Conservation (phyloP, 495 filamentous ascomycete species). For the Xylaria palmicola region DNA sequence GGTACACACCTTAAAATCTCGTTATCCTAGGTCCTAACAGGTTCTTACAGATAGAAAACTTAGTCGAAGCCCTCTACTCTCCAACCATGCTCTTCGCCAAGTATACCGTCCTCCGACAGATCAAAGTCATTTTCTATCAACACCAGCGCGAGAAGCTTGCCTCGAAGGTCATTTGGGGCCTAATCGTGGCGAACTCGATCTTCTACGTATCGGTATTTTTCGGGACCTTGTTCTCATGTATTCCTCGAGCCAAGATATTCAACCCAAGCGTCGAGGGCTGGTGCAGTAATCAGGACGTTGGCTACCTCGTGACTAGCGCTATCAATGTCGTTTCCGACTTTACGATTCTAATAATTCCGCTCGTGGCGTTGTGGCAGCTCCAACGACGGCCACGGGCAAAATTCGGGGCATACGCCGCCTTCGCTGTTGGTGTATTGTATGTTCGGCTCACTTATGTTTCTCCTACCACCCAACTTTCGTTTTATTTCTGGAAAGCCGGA, state of each 20-base stretch:
- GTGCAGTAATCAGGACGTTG: conserved; percentile 49
- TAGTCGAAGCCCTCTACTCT: conserved; percentile 7
- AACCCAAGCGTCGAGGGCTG: conserved; percentile 24
- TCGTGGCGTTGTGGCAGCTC: conserved; percentile 34
- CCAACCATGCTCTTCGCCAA: conserved; percentile 16
- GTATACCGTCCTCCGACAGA: conserved; percentile 13
- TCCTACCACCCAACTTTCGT: not conserved
- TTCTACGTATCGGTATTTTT: conserved; percentile 19
- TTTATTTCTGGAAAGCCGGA: not conserved
- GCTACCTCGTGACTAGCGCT: conserved; percentile 39
- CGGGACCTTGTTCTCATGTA: conserved; percentile 17
- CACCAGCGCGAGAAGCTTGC: conserved; percentile 9
- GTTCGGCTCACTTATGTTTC: not conserved
- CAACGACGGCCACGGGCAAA: conserved; percentile 32
- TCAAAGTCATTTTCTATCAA: conserved; percentile 13
- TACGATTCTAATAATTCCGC: conserved; percentile 35
- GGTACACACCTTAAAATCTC: not conserved
- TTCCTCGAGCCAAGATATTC: conserved; percentile 20
- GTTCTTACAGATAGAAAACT: not conserved
- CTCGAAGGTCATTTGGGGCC: conserved; percentile 2
- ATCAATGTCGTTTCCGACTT: conserved; percentile 43
- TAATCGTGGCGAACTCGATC: conserved; percentile 16
- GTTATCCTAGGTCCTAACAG: not conserved
- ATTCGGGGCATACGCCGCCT: conserved; percentile 26
- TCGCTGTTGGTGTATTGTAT: conserved; percentile 32